phyloP scores from a whole-genome alignment of 495 filamentous ascomycete genomes.

The Wilcoxina mikolae region DNA sequence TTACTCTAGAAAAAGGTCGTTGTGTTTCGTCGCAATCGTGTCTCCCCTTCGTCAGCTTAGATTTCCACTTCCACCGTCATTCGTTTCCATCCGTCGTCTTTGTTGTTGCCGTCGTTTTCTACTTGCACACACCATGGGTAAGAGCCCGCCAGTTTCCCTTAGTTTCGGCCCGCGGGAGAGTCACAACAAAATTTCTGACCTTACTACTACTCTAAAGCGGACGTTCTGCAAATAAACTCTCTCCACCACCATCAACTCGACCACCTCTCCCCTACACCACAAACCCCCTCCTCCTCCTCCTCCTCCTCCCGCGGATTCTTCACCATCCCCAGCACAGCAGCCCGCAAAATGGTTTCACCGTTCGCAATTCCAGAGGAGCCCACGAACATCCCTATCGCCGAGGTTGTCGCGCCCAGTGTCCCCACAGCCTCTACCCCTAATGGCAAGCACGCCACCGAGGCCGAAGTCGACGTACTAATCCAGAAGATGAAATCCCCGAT shows the following conservation, averaged over 20 bases:
- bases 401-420: slow-evolving; percentile 4
- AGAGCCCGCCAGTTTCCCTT: too few species aligned
- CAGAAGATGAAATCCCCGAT: slow-evolving; percentile 29
- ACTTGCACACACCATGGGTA: too few species aligned
- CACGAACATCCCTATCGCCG: slow-evolving; percentile 1
- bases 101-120: too few species aligned
- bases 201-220: background rate
- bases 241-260: background rate
- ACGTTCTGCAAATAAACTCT: background rate
- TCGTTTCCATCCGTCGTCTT: too few species aligned
- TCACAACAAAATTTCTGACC: background rate
- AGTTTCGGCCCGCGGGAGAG: background rate
- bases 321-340: background rate
- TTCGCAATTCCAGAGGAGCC: slow-evolving; percentile 5
- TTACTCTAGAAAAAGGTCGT: too few species aligned
- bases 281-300: too few species aligned
- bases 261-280: background rate
- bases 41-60: too few species aligned
- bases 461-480: slow-evolving; percentile 28
- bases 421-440: background rate
- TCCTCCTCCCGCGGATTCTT: background rate
- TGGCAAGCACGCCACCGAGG: slow-evolving; percentile 9
- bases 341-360: background rate
- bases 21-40: too few species aligned
- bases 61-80: too few species aligned